Evolutionary conservation across 2,329 filamentous ascomycete genomes (phyloP).

Genomic region (Cladosporium sp.): DNA sequence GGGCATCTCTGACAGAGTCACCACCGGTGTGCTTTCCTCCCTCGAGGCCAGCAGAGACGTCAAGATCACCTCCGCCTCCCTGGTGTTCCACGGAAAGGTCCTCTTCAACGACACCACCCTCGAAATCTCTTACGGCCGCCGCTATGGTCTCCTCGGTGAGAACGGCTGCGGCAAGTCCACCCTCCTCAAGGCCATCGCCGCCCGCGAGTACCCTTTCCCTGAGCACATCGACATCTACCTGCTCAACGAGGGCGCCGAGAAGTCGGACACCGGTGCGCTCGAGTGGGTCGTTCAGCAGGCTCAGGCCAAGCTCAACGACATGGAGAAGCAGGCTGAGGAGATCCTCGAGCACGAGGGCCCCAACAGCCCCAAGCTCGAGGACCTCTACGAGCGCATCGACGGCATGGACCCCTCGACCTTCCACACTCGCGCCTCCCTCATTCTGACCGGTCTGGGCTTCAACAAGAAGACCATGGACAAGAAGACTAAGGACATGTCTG

Average conservation of each 20-base stretch:
- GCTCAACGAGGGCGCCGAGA: constrained; percentile 91
- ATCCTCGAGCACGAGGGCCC: constrained; percentile 88
- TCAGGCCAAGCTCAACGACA: constrained; percentile 80
- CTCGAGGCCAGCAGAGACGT: constrained; percentile 81
- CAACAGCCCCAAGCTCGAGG: constrained; percentile 81
- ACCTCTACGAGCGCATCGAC: constrained; percentile 99
- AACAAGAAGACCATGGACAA: constrained; percentile 97
- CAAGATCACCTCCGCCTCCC: constrained; percentile 87
- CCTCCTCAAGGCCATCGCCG: constrained; percentile 88
- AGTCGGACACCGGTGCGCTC: constrained; percentile 79
- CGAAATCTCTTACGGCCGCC: constrained; percentile 85
- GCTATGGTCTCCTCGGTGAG: constrained; percentile 93
- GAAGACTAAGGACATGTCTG: constrained; percentile 99
- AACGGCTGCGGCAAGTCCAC: constrained; percentile 99
- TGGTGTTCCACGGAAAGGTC: constrained; percentile 97
- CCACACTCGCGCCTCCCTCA: constrained; percentile 88
- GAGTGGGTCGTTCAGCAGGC: constrained; percentile 97
- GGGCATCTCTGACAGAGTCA: constrained; percentile 94
- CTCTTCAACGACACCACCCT: constrained; percentile 90
- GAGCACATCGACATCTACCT: constrained; percentile 98
- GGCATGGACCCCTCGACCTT: constrained; percentile 98
- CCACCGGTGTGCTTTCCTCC: constrained; percentile 90
- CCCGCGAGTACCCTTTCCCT: constrained; percentile 91
- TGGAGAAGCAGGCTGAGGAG: constrained; percentile 83
- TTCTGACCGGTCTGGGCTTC: constrained; percentile 97